These are phyloP conservation scores for Suillus clintonianus DNA, from an alignment of 768 basidiomycete genomes.

Conservation along the genomic window DNA sequence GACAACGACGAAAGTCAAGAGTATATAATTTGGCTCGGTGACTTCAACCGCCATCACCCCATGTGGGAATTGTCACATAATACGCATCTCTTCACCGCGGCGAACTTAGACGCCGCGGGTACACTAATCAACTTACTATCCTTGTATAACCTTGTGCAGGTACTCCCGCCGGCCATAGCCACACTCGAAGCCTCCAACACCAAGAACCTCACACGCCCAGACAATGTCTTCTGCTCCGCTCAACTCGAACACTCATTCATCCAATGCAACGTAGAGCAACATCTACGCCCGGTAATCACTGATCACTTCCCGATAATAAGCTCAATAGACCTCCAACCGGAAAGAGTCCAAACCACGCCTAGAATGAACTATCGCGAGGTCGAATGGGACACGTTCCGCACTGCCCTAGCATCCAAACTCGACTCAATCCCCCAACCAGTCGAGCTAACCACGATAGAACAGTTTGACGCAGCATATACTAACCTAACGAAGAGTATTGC, in stretches of 20 bases:
- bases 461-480: too few species aligned
- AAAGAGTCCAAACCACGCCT: too few species aligned
- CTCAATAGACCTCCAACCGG: rapidly evolving
- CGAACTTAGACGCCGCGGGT: neutral
- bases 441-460: too few species aligned
- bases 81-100: neutral
- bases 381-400: too few species aligned
- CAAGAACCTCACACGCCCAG: neutral
- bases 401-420: too few species aligned
- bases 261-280: neutral
- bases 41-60: neutral
- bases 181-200: neutral
- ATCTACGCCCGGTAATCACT: neutral
- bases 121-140: neutral
- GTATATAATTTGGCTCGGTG: neutral
- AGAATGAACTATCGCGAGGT: too few species aligned
- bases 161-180: neutral
- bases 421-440: too few species aligned
- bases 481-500: too few species aligned
- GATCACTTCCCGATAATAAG: neutral
- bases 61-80: neutral
- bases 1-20: too few species aligned
- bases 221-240: neutral
- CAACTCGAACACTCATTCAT: neutral
- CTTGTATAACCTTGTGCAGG: neutral